Evolutionary conservation across 129 eudicot genomes (phyloP), one percentile per base, ranked within the genome.

Genomic region (Flaveria robusta): DNA sequence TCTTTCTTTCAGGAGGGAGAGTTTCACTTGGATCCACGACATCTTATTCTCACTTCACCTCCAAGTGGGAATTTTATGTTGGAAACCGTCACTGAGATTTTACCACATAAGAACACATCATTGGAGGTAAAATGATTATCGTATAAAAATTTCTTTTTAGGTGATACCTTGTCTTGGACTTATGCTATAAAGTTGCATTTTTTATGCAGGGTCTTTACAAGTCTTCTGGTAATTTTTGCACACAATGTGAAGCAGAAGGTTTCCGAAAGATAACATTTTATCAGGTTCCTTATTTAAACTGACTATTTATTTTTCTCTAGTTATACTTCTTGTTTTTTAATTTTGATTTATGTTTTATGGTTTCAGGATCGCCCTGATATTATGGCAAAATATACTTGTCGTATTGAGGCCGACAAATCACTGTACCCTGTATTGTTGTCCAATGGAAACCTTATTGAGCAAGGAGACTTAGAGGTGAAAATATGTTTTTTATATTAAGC

Each of bases 231-330:
- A 91, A 87, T 82, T 94, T 94, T 87, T 94, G 99, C 83, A 89
- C 99, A 18, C 97, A 94, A 72, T 94, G 99, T 87, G 99, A 94
- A 80, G 99, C 99, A 59, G 97, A 94, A 81, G 96, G 99, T 87
- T 94, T 94, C 81, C 87, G 97, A 2, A 91, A 94, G 81, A 94
- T 94, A 70, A 94, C 97, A 18, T 94, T 84, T 79, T 94, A 84
- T 87, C 98, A 93, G 98, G 98, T 93, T 62, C 29, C 24, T 54
- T 77, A 24, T 27, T 20, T n/a, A 4, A 41, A 27, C 5, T 67
- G 72, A n/a, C 62, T 46, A 7, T 37, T 46, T 11, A n/a, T 12
- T 22, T n/a, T 9, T 49, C 52, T 43, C 70, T 19, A 43, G 1
- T 59, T 71, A 10, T 79, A 39, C 12, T 62, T 70, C 23, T 54